phyloP scores from a whole-genome alignment of 805 yeast species.

The Saturnispora silvae region DNA sequence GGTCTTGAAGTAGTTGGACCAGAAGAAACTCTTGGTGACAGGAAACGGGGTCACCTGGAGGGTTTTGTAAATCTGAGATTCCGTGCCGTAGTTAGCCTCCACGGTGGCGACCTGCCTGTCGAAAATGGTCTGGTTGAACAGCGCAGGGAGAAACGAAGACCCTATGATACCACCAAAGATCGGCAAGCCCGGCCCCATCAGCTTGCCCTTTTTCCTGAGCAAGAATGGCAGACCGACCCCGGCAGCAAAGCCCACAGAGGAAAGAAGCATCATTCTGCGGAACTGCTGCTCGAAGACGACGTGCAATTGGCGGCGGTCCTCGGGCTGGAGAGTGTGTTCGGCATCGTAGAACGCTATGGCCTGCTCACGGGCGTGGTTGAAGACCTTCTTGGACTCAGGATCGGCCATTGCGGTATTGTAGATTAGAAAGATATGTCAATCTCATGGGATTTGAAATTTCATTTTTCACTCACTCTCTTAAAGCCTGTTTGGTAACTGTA shows the following conservation, averaged over 20 bases:
- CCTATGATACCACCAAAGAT: conserved; percentile 33
- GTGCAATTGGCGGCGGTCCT: conserved; percentile 34
- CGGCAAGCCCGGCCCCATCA: conserved; percentile 31
- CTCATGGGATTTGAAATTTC: no score
- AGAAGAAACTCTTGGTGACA: conserved; percentile 21
- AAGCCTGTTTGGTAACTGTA: neutral
- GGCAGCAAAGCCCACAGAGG: conserved; percentile 32
- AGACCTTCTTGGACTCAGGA: conserved; percentile 4
- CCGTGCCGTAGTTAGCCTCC: conserved; percentile 18
- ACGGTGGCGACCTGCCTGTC: conserved; percentile 24
- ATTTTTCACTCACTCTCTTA: no score
- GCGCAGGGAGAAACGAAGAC: conserved; percentile 26
- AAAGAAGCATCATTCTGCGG: conserved; percentile 25
- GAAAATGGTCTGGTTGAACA: conserved; percentile 22
- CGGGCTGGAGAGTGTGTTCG: conserved; percentile 32
- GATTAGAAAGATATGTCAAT: neutral
- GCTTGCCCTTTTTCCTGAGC: conserved; percentile 26
- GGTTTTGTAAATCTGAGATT: conserved; percentile 16
- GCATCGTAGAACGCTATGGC: conserved; percentile 40
- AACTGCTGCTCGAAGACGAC: conserved; percentile 29
- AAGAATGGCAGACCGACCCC: conserved; percentile 35
- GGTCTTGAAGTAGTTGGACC: conserved; percentile 43
- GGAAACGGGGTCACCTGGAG: conserved; percentile 21
- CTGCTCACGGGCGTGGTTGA: conserved; percentile 28
- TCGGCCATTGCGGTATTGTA: conserved; percentile 1